Percentiles rank a stretch among this genome's conserved stretches.
Evolutionary conservation across 1,139 yeast genomes (phyloP).

Genomic region (Blastobotrys buckinghamii): DNA sequence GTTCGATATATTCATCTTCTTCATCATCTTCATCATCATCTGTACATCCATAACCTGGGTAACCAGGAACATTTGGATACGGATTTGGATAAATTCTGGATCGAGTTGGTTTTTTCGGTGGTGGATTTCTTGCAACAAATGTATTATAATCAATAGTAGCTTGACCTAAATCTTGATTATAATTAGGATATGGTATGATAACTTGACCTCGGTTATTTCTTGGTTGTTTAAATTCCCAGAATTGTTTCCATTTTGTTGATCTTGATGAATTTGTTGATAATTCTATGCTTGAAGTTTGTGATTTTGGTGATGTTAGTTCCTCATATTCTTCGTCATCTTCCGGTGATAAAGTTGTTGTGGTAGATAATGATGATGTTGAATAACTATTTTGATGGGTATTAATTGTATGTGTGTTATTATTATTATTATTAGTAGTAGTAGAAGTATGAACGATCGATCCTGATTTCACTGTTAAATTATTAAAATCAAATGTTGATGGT

Average conservation of each 20-base stretch:
- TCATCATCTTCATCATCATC: slow-evolving; percentile 1
- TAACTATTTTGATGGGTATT: no score
- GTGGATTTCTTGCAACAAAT: slow-evolving; percentile 6
- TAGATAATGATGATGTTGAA: not conserved
- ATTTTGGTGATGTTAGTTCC: not conserved
- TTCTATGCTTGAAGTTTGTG: not conserved
- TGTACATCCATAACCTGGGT: slow-evolving; percentile 8
- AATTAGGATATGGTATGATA: slow-evolving; percentile 6
- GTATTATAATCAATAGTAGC: slow-evolving; percentile 2
- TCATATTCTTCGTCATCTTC: not conserved
- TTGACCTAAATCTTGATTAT: not conserved
- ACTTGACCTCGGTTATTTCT: slow-evolving; percentile 4
- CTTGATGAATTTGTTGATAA: not conserved
- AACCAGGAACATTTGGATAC: slow-evolving; percentile 8
- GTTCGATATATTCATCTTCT: no score
- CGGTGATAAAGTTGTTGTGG: not conserved
- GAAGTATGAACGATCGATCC: no score
- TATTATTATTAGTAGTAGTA: no score
- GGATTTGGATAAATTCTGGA: slow-evolving; percentile 2
- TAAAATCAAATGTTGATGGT: not conserved
- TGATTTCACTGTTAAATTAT: not conserved
- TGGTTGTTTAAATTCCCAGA: slow-evolving; percentile 4
- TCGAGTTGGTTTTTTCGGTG: slow-evolving; percentile 1
- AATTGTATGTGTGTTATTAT: no score
- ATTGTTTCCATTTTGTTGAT: not conserved